phyloP scores from a whole-genome alignment of 1,284 basidiomycete genomes.

The Boletus sp. region DNA sequence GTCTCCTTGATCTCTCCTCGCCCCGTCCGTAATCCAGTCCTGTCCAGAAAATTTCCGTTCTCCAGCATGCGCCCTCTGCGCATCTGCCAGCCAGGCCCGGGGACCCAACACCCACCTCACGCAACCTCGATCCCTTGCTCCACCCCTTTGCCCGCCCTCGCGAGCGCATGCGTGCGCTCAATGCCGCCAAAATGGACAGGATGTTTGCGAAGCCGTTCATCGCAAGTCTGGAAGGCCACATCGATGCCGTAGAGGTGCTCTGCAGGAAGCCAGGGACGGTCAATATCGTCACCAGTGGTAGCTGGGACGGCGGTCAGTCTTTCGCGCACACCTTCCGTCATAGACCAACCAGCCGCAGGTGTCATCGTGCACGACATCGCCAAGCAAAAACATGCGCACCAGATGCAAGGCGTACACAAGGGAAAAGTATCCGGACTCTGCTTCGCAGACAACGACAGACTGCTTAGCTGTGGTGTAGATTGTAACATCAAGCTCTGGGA shows the following conservation, averaged over 20 bases:
- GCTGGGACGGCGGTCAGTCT: conserved; percentile 84
- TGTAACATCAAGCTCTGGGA: conserved; percentile 92
- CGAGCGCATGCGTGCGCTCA: conserved; percentile 91
- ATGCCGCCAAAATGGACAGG: conserved; percentile 93
- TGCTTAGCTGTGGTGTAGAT: conserved; percentile 92
- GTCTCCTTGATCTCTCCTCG: not conserved
- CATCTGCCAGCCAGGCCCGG: conserved; percentile 72
- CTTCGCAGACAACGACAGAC: conserved; percentile 62
- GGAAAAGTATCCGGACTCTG: conserved; percentile 89
- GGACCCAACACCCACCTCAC: conserved; percentile 81
- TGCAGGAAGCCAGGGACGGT: conserved; percentile 76
- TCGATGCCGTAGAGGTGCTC: conserved; percentile 92
- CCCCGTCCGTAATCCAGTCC: conserved; percentile 1
- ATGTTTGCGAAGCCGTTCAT: conserved; percentile 98
- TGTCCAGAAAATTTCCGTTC: conserved; percentile 78
- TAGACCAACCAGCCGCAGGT: conserved; percentile 42
- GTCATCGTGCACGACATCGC: conserved; percentile 88
- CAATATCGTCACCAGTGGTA: conserved; percentile 85
- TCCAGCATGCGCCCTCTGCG: conserved; percentile 77
- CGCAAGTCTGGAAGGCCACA: conserved; percentile 85
- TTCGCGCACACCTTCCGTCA: not conserved
- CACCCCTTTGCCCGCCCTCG: conserved; percentile 92
- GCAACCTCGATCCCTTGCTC: conserved; percentile 91
- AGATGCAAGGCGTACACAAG: conserved; percentile 81
- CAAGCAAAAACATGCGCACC: conserved; percentile 60